These are phyloP conservation scores for Cyamopsis tetragonoloba DNA, from an alignment of 306 rosid species.

Conservation along the genomic window DNA sequence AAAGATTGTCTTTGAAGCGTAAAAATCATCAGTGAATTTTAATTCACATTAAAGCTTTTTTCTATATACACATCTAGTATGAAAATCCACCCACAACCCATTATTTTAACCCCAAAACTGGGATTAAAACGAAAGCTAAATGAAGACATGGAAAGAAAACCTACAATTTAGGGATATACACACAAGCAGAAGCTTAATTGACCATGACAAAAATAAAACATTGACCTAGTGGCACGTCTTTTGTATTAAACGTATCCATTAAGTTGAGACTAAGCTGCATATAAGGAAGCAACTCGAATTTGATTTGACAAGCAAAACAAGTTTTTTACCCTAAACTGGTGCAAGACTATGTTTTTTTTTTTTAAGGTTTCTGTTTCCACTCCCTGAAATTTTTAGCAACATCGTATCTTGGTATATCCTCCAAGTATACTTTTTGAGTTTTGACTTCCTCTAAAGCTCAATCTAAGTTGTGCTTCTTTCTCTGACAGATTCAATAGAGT, in stretches of 20 bases:
- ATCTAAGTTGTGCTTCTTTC: background rate
- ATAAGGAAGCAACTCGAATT: slow-evolving; percentile 20
- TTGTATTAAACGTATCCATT: background rate
- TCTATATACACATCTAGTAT: no score
- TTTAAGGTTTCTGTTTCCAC: background rate
- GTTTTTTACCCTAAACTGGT: background rate
- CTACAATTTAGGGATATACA: slow-evolving; percentile 8
- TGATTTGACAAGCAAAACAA: slow-evolving; percentile 18
- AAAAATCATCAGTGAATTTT: no score
- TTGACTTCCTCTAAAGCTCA: slow-evolving; percentile 12
- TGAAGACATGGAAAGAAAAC: background rate
- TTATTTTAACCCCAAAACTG: slow-evolving; percentile 1
- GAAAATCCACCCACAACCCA: background rate
- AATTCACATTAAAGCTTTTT: no score
- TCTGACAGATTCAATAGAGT: background rate
- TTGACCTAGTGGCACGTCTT: background rate
- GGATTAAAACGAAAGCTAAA: background rate
- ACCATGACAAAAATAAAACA: slow-evolving; percentile 1
- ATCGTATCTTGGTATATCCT: slow-evolving; percentile 1
- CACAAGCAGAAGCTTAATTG: background rate
- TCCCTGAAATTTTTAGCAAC: slow-evolving; percentile 9
- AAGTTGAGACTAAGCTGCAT: slow-evolving; percentile 3
- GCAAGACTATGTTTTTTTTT: background rate
- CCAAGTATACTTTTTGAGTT: background rate
- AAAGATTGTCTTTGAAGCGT: no score